Evolutionary conservation across 768 basidiomycete genomes (phyloP).

Genomic region (Tricholoma hemisulphureum): DNA sequence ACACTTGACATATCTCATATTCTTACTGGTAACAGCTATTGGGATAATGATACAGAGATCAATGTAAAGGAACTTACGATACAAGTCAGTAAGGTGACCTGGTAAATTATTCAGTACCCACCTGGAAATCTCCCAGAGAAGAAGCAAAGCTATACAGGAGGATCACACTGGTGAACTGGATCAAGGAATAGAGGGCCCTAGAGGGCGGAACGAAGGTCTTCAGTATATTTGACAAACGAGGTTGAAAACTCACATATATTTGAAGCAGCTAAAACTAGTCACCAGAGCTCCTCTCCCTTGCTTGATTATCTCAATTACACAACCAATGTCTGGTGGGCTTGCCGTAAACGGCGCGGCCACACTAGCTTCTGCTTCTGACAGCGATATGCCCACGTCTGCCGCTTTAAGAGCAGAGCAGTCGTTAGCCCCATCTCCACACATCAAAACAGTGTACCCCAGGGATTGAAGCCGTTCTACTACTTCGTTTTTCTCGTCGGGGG

Average conservation of each 20-base stretch:
- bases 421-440: constrained; percentile 99
- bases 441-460: constrained; percentile 93
- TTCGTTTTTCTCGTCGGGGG: constrained; percentile 99
- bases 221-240: neutral
- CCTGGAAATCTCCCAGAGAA: constrained; percentile 95
- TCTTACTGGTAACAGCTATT: constrained; percentile 91
- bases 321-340: constrained; percentile 89
- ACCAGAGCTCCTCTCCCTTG: constrained; percentile 95
- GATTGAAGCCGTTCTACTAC: constrained; percentile 91
- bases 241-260: constrained; percentile 83
- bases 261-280: constrained; percentile 99
- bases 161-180: constrained; percentile 98
- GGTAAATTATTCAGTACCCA: constrained; percentile 29
- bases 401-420: constrained; percentile 98
- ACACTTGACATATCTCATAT: constrained; percentile 2
- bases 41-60: constrained; percentile 98
- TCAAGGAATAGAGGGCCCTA: constrained; percentile 97
- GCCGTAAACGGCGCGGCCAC: constrained; percentile 98
- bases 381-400: constrained; percentile 93
- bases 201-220: neutral
- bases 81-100: constrained; percentile 10
- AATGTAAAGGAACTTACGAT: constrained; percentile 84
- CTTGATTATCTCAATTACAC: constrained; percentile 94
- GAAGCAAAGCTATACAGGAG: constrained; percentile 95
- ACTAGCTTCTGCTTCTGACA: constrained; percentile 97